A percentile compares a stretch with the other conserved stretches of the same genome.
phyloP scores from a whole-genome alignment of 176 grass and related monocot genomes.

The Musa beccarii region DNA sequence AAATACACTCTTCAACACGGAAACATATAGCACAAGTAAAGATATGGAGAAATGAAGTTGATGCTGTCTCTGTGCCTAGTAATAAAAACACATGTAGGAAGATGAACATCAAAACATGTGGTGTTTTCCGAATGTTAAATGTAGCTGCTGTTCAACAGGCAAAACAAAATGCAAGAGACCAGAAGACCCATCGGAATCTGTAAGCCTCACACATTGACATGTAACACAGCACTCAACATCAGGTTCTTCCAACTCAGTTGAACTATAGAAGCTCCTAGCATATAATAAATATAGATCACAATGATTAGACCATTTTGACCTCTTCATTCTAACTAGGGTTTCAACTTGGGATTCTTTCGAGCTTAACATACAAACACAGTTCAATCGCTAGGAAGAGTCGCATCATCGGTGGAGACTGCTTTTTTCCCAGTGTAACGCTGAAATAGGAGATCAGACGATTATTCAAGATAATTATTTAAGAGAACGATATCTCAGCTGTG shows the following conservation, averaged over 20 bases:
- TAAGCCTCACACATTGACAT: too few relatives aligned
- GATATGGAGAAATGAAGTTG: too few relatives aligned
- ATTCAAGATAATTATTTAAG: neutral
- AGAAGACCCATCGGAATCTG: too few relatives aligned
- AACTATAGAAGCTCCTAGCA: too few relatives aligned
- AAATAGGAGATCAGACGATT: neutral
- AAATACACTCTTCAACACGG: too few relatives aligned
- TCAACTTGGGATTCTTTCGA: neutral
- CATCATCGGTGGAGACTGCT: neutral
- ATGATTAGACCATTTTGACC: neutral
- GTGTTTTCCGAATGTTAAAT: neutral
- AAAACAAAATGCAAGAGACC: too few relatives aligned
- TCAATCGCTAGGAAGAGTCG: neutral
- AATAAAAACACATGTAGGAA: neutral
- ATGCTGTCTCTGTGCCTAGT: too few relatives aligned
- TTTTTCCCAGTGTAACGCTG: conserved; percentile 16
- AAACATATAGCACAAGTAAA: too few relatives aligned
- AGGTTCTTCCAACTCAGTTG: too few relatives aligned
- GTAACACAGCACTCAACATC: too few relatives aligned
- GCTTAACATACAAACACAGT: neutral
- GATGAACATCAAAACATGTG: neutral
- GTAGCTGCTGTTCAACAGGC: too few relatives aligned
- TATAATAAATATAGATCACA: too few relatives aligned
- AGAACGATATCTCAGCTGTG: neutral
- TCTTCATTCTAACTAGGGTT: neutral